Evolutionary conservation across 768 basidiomycete genomes (phyloP), one percentile per base, ranked within the genome.

Genomic region (Boletus vinaceobasis): DNA sequence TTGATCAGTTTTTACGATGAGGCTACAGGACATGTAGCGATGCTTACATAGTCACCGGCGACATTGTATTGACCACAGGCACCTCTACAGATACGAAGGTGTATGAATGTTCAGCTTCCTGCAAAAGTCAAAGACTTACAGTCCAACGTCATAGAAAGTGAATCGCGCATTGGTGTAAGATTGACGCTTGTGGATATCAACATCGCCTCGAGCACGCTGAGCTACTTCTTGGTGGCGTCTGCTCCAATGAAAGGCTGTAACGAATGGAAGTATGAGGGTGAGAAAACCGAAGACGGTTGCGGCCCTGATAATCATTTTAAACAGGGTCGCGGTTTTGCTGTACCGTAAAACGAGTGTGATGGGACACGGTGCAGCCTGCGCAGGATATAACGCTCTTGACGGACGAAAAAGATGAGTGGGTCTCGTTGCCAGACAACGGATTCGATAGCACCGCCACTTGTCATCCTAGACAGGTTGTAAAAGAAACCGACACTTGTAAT

Each of bases 131-230:
- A 45, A 44, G 19, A 55, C 74, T 59, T 56, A 83, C 82, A 79
- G 60, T 54, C 82, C 82, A 52, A 77, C 79, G 40, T 77, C 75
- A 63, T 85, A 86, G 59, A 73, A 86, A 14, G 84, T 80, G 70
- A 79, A 80, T 50, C 76, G 76, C 3, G 78, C 67, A 50, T 58
- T 52, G 37, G 56, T 48, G 51, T 62, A 75, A 0, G n/a, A 39
- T 44, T 66, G 55, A 9, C 80, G 76, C 57, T 74, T 75, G 36
- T 71, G 69, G 44, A 80, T 61, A 17, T 67, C 62, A 4, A 79
- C 64, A 51, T 77, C 71, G 26, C 74, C 75, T 43, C 71, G 67
- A 36, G 75, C 74, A 23, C 82, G 80, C 44, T 71, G 75, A 15
- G 80, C 79, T 43, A 85, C 60, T 38, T 79, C 78, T 50, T 77